phyloP scores from a whole-genome alignment of 208 protist genomes.

The Wallacemonas collosoma region DNA sequence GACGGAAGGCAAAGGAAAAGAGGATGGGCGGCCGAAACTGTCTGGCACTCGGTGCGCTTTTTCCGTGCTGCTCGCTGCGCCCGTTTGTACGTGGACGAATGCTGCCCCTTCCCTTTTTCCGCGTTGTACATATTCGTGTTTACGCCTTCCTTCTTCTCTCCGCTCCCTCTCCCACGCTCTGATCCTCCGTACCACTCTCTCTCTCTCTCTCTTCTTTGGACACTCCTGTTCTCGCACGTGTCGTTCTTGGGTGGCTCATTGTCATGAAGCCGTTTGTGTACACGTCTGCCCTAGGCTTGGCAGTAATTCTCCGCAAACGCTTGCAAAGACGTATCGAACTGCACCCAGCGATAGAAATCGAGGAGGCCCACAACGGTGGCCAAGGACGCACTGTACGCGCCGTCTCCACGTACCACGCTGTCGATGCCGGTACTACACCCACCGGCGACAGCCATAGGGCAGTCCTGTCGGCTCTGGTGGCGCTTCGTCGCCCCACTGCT shows the following conservation, averaged over 20 bases:
- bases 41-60: no score
- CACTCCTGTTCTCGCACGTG: no score
- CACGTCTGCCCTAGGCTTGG: slow-evolving; percentile 13
- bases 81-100: no score
- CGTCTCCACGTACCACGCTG: neutral
- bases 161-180: no score
- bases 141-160: no score
- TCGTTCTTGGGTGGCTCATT: no score
- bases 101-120: no score
- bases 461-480: neutral
- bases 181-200: no score
- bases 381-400: slow-evolving; percentile 31
- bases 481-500: neutral
- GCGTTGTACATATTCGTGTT: no score
- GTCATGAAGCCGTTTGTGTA: neutral
- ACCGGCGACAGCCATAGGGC: slow-evolving; percentile 4
- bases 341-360: slow-evolving; percentile 90
- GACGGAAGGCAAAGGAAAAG: slow-evolving; percentile 17
- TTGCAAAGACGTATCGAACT: slow-evolving; percentile 70
- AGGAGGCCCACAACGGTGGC: slow-evolving; percentile 65
- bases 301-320: slow-evolving; percentile 67
- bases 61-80: no score
- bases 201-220: no score
- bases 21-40: neutral
- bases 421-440: slow-evolving; percentile 8